Base-by-base conservation (phyloP, 805 yeast species). In the Wickerhamomyces strasburgensis region DNA sequence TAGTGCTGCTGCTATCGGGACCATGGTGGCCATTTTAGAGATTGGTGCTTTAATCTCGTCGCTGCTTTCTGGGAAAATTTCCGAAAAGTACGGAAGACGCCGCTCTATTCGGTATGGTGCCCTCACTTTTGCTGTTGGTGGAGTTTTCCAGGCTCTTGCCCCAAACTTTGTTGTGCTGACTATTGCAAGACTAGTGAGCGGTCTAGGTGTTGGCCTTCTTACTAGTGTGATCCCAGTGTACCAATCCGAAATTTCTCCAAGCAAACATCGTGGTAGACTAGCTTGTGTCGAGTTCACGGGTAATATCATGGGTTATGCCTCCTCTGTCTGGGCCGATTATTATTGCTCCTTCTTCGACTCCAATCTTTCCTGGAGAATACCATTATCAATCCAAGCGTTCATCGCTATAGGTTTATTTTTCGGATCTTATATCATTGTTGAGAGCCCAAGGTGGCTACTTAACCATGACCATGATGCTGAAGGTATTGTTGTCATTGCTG, bases 231-330 rank as follows among this genome's bases (percentile, higher is more conserved):
- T 87, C 9, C 95, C 95, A 1, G 79, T 85, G 34, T 87, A 85
- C 60, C 95, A 86, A 57, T 78, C 89, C 34, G 96, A 87, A 55
- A 84, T 88, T 34, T 77, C 89, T 6, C 96, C 96, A 1, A 82
- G 88, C 17, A 84, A 84, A 52, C 84, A 84, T 48, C 71, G 96
- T 53, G 96, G 96, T 3, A 73, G 77, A 51, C 66, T 86, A 37
- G 95, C 90, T 4, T 84, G 95, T 55, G 82, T 86, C 26, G 94
- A 87, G 56, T 88, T 86, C 60, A 80, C 94, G 0, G 94, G 95
- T 9, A 87, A 86, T 60, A 78, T 87, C 29, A 54, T 79, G 5
- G 96, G 95, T 5, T 88, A 86, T 57, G 73, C 85, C 2, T 64
- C 81, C 15, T 80, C 93, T 33, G 90, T 87, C 17, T 87, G 96